Base-by-base conservation (phyloP, 108 stramenopile species). In the Cyclostephanos tholiformis region DNA sequence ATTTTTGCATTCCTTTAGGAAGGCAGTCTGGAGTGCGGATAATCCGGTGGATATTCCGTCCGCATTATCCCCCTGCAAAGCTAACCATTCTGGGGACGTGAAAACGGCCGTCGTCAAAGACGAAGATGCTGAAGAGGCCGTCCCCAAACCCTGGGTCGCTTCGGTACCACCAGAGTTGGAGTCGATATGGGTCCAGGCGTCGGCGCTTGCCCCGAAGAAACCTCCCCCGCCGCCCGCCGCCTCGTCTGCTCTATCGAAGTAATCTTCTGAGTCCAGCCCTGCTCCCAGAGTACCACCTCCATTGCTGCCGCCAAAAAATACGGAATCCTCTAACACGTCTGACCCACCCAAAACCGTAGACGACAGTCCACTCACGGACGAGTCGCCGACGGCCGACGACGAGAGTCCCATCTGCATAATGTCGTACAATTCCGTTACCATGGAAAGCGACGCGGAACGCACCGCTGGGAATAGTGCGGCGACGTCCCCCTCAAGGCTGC, bases 381-480 rank as follows among this genome's bases (percentile, higher is more conserved):
- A 68, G 68, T 89, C 91, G 16, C 71, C 76, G n/a, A 63, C 91
- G 16, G 75, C 76, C 20, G 66, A 63, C 23, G 87, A 60, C 35
- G 65, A 66, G 5, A 70, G 32, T 25, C 85, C 87, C 51, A 83
- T 86, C 62, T 87, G 86, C 83, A 92, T 87, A 32, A 80, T 58
- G 66, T 95, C 93, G 44, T 89, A 73, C 10, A 92, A 53, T n/a
- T 73, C 79, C 20, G 85, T 85, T 57, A 92, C 65, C 90, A 92
- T 88, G 43, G 89, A 83, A n/a, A 91, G 68, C 11, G 85, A 71
- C 1, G 90, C 89, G 32, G 86, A 62, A 29, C 93, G 87, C 11
- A 89, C 85, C 4, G 93, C 81, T 4, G 93, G 93, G 71, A 92
- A 95, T 16, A 95, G 65, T 14, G 83, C 85, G 6, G 93, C 86